A percentile compares a stretch with the other conserved stretches of the same genome.
phyloP scores from a whole-genome alignment of 768 basidiomycete species.

The Leccinum truebloodii region DNA sequence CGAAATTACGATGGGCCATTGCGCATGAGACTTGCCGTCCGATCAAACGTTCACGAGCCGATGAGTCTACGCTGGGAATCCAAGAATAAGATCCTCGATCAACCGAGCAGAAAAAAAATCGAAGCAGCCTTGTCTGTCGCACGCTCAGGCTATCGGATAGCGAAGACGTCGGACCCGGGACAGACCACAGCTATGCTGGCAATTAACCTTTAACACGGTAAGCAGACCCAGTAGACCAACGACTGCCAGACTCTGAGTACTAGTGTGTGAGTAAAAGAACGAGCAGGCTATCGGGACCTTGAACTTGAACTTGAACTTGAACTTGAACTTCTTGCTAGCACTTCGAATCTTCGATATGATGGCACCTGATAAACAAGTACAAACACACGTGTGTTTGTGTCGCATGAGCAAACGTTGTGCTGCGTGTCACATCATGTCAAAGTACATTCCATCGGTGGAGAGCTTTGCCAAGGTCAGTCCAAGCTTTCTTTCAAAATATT shows the following conservation, averaged over 20 bases:
- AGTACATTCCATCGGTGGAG: constrained; percentile 44
- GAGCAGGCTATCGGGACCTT: too few species aligned
- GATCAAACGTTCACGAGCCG: not conserved
- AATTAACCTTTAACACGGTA: too few species aligned
- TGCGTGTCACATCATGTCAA: constrained; percentile 32
- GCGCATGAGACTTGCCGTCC: not conserved
- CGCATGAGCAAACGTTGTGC: not conserved
- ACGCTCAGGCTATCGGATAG: not conserved
- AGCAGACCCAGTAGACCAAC: too few species aligned
- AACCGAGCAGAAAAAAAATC: not conserved
- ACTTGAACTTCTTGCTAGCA: too few species aligned
- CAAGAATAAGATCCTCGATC: not conserved
- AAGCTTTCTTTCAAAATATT: not conserved
- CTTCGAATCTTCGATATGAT: too few species aligned
- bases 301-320: too few species aligned
- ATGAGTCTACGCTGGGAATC: not conserved
- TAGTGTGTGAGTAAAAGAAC: too few species aligned
- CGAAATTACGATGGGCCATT: not conserved
- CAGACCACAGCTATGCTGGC: too few species aligned
- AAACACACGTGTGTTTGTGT: constrained; percentile 4
- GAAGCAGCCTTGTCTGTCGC: too few species aligned
- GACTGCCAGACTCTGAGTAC: too few species aligned
- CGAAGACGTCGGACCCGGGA: too few species aligned
- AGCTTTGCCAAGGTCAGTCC: constrained; percentile 43
- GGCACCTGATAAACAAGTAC: constrained; percentile 7